phyloP scores from a whole-genome alignment of 2,329 filamentous ascomycete species.

The Cordyceps pruinosa region DNA sequence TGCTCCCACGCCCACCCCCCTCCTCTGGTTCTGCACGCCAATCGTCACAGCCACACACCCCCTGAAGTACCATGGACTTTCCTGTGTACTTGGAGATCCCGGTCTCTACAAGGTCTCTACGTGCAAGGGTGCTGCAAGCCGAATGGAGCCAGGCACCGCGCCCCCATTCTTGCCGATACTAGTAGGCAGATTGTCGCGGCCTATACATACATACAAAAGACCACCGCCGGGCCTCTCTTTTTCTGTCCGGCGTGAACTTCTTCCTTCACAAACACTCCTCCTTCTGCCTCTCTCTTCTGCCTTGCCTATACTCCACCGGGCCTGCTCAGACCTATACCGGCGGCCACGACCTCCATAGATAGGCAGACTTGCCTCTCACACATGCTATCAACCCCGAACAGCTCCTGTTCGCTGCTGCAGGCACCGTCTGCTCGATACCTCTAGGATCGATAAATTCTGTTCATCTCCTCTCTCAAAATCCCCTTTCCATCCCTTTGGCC shows the following conservation, averaged over 20 bases:
- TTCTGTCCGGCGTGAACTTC: not conserved
- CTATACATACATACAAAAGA: slow-evolving; percentile 12
- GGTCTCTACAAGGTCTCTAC: not conserved
- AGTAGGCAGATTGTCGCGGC: slow-evolving; percentile 6
- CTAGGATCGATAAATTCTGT: not conserved
- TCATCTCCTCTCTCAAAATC: not conserved
- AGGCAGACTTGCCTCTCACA: not conserved
- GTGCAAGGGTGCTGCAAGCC: slow-evolving; percentile 4
- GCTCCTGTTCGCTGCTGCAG: not conserved
- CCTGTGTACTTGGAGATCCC: slow-evolving; percentile 1
- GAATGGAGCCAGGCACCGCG: not conserved
- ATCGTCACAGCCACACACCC: not conserved
- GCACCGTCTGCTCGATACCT: not conserved
- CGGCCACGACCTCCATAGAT: not conserved
- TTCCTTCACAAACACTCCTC: slow-evolving; percentile 1
- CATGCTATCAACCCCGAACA: not conserved
- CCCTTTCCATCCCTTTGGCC: not conserved
- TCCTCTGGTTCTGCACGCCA: not conserved
- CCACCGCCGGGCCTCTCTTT: slow-evolving; percentile 7
- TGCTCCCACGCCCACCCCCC: not conserved
- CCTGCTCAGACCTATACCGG: slow-evolving; percentile 2
- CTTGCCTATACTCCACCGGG: slow-evolving; percentile 1
- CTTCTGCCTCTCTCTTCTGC: not conserved
- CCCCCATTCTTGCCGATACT: slow-evolving; percentile 4
- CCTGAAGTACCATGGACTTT: slow-evolving; percentile 5